Conservation (phyloP, 208 protist species). For the Leishmania amazonensis region DNA sequence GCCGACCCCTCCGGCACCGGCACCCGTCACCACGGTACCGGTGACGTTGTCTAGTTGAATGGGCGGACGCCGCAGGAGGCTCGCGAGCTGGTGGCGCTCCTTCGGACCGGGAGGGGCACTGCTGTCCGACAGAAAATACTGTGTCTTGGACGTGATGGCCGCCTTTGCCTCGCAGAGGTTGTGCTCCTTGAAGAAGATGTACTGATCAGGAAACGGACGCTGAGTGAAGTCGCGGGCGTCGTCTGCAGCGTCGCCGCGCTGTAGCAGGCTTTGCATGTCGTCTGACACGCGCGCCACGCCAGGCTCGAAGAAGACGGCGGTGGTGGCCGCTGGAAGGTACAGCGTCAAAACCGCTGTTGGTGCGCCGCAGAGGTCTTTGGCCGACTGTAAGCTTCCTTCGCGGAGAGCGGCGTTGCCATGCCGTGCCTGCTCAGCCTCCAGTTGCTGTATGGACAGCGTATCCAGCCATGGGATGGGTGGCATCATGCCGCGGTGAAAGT, state of each 20-base stretch:
- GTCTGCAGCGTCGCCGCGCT: not conserved
- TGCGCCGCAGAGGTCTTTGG: not conserved
- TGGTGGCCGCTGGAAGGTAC: conserved; percentile 48
- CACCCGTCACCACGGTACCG: conserved; percentile 8
- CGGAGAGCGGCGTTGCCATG: conserved; percentile 2
- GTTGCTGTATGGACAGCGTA: conserved; percentile 50
- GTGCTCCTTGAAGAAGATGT: conserved; percentile 52
- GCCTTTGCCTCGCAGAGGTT: conserved; percentile 74
- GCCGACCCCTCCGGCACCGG: not conserved
- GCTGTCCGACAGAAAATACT: conserved; percentile 57
- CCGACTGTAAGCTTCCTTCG: not conserved
- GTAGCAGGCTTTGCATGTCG: conserved; percentile 6
- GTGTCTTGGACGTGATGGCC: conserved; percentile 53
- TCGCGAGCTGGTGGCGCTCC: conserved; percentile 70
- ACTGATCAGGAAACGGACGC: conserved; percentile 38
- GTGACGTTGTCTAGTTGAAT: conserved; percentile 58
- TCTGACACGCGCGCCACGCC: conserved; percentile 6
- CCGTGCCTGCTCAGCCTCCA: conserved; percentile 25
- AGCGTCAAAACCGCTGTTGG: conserved; percentile 29
- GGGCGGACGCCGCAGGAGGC: conserved; percentile 51
- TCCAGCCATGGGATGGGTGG: conserved; percentile 82
- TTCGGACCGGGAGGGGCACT: conserved; percentile 54
- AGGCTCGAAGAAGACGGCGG: conserved; percentile 34
- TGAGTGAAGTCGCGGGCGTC: conserved; percentile 11
- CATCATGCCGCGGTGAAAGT: conserved; percentile 39